Conservation (phyloP, 148 eudicot genomes). For the Chenopodium formosanum region DNA sequence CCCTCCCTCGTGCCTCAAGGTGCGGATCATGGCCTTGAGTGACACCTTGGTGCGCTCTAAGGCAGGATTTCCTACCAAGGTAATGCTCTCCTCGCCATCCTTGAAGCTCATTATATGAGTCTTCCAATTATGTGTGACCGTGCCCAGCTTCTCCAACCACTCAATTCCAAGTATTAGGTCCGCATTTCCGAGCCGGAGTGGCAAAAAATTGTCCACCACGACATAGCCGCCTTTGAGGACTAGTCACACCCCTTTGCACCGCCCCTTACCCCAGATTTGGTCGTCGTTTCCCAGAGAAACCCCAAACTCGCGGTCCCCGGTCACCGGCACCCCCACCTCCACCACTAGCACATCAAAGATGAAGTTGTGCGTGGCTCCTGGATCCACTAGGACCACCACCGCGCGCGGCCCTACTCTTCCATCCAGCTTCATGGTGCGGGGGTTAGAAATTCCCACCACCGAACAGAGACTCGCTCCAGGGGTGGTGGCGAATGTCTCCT, state of each 20-base stretch:
- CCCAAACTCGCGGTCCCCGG: too few species aligned
- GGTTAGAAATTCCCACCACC: not conserved
- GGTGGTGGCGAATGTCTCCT: too few species aligned
- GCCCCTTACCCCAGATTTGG: not conserved
- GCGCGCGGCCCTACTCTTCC: not conserved
- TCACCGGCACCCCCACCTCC: not conserved
- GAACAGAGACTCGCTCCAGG: too few species aligned
- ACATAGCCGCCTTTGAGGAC: not conserved
- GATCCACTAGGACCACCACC: not conserved
- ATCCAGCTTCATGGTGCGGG: not conserved
- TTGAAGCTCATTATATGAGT: not conserved
- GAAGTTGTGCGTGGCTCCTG: not conserved
- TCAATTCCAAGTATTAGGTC: not conserved
- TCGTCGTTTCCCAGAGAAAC: not conserved
- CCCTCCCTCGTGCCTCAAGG: not conserved
- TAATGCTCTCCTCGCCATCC: not conserved
- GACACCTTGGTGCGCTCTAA: not conserved
- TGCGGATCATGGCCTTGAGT: not conserved
- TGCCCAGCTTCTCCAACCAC: not conserved
- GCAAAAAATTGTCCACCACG: not conserved
- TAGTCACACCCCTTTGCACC: not conserved
- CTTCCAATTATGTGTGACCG: not conserved
- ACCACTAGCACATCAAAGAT: too few species aligned
- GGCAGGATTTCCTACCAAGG: not conserved
- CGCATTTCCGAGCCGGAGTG: not conserved